A percentile compares a stretch with the other conserved stretches of the same genome.
Evolutionary conservation across 192 early-diverging fungal genomes (phyloP).

Genomic region (Phycomyces blakesleeanus): DNA sequence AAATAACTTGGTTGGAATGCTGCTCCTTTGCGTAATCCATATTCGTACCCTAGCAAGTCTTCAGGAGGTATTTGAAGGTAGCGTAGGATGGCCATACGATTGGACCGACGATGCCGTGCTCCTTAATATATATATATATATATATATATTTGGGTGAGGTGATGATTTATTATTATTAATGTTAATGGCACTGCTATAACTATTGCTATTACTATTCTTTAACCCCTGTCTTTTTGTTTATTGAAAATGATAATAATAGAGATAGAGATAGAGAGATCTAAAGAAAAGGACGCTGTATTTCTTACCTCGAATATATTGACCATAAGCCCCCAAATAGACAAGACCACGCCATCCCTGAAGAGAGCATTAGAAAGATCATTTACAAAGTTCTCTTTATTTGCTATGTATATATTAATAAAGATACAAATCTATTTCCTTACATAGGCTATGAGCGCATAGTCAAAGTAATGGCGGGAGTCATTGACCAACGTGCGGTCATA

Average conservation of each 20-base stretch:
- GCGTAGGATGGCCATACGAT: conserved; percentile 57
- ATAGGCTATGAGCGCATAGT: conserved; percentile 56
- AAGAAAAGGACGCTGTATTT: not conserved
- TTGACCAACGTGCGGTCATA: conserved; percentile 35
- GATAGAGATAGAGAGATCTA: too few relatives aligned
- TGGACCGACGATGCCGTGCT: conserved; percentile 57
- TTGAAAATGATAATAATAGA: too few relatives aligned
- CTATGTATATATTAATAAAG: too few relatives aligned
- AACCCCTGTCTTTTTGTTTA: not conserved
- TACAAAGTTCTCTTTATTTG: not conserved
- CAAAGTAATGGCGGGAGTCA: conserved; percentile 47
- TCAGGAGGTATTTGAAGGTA: conserved; percentile 57
- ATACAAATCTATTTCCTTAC: conserved; percentile 14
- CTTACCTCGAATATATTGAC: conserved; percentile 17
- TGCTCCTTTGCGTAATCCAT: conserved; percentile 50
- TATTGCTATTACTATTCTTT: not conserved
- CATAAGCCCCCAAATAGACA: conserved; percentile 28
- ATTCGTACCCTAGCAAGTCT: conserved; percentile 68
- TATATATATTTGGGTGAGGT: not conserved
- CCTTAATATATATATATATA: conserved; percentile 39
- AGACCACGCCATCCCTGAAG: conserved; percentile 35
- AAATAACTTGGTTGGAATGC: conserved; percentile 74
- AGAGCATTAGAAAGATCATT: not conserved
- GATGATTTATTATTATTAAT: too few relatives aligned
- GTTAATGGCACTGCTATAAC: too few relatives aligned